Evolutionary conservation across 495 filamentous ascomycete genomes (phyloP).

Genomic region (Penicillium soppii): DNA sequence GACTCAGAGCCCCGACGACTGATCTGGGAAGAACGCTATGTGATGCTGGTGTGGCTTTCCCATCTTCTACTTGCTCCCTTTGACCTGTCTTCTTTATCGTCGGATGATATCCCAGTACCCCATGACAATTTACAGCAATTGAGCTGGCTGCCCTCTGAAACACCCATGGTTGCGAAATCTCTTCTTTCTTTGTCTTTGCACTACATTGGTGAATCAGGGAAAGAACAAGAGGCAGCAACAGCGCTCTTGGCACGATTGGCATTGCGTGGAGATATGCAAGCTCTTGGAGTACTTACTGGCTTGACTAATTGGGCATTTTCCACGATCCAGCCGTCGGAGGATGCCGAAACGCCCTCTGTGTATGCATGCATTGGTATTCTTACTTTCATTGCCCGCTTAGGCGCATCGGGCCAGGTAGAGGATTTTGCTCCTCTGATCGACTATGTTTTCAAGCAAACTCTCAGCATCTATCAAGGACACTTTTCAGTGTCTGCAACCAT

Average conservation of each 20-base stretch:
- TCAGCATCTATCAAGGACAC: constrained; percentile 38
- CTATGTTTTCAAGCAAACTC: constrained; percentile 48
- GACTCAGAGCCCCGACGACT: constrained; percentile 31
- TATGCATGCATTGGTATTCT: constrained; percentile 72
- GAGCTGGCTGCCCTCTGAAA: constrained; percentile 27
- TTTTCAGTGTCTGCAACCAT: constrained; percentile 48
- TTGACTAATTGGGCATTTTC: constrained; percentile 68
- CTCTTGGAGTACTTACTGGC: constrained; percentile 62
- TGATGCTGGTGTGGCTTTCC: constrained; percentile 88
- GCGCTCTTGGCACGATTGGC: constrained; percentile 75
- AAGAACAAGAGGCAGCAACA: constrained; percentile 84
- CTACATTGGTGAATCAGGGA: constrained; percentile 72
- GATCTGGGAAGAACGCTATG: constrained; percentile 84
- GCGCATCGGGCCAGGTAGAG: constrained; percentile 54
- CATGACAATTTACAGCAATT: constrained; percentile 26
- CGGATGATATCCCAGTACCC: constrained; percentile 41
- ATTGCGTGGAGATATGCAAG: constrained; percentile 85
- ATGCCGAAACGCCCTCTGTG: constrained; percentile 38
- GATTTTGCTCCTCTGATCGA: constrained; percentile 52
- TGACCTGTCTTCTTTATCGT: constrained; percentile 82
- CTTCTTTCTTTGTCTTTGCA: constrained; percentile 67
- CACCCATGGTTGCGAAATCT: constrained; percentile 70
- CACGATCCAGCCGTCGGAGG: constrained; percentile 43
- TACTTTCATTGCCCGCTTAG: constrained; percentile 72
- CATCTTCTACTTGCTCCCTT: constrained; percentile 93